A percentile compares a stretch with the other conserved stretches of the same genome.
Evolutionary conservation across 164 flowering plant species (phyloP).

Genomic region (Brasenia schreberi): DNA sequence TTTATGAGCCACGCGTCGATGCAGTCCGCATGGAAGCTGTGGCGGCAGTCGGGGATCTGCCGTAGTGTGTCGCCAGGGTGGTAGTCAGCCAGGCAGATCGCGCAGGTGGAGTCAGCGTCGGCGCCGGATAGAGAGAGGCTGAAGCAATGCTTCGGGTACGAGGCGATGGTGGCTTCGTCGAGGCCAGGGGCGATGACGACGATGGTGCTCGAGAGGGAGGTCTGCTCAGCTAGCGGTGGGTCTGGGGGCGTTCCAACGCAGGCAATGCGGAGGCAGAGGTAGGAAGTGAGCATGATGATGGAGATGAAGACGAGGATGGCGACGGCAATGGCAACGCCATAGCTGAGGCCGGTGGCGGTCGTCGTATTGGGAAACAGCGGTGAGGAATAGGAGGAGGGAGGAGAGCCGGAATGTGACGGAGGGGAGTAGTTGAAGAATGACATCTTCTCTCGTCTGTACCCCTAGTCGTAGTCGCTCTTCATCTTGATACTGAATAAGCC

Average conservation of each 20-base stretch:
- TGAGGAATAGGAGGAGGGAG: conserved; percentile 3
- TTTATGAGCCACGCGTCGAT: conserved; percentile 50
- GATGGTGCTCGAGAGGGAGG: conserved; percentile 11
- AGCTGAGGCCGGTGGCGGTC: conserved; percentile 36
- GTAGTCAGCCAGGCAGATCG: conserved; percentile 48
- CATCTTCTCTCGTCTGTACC: not conserved
- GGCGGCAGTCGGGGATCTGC: conserved; percentile 43
- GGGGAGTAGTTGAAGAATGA: conserved; percentile 1
- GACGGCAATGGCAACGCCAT: conserved; percentile 46
- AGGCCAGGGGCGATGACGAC: conserved; percentile 19
- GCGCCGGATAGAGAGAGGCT: conserved; percentile 7
- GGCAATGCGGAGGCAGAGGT: conserved; percentile 31
- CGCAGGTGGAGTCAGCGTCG: conserved; percentile 18
- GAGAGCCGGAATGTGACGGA: conserved; percentile 1
- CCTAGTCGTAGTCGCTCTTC: no score
- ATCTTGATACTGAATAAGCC: no score
- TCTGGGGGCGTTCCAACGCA: conserved; percentile 1
- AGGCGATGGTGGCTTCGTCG: conserved; percentile 36
- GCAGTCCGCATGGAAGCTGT: conserved; percentile 47
- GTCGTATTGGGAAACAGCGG: conserved; percentile 13
- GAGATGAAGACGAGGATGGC: conserved; percentile 47
- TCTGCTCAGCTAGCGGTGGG: conserved; percentile 7
- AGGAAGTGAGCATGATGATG: conserved; percentile 46
- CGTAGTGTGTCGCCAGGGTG: conserved; percentile 24
- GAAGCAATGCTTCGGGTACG: conserved; percentile 38